Percentiles rank a stretch among this genome's conserved stretches.
These are phyloP conservation scores for Telopea speciosissima DNA, from an alignment of 177 flowering plant species.

Conservation along the genomic window DNA sequence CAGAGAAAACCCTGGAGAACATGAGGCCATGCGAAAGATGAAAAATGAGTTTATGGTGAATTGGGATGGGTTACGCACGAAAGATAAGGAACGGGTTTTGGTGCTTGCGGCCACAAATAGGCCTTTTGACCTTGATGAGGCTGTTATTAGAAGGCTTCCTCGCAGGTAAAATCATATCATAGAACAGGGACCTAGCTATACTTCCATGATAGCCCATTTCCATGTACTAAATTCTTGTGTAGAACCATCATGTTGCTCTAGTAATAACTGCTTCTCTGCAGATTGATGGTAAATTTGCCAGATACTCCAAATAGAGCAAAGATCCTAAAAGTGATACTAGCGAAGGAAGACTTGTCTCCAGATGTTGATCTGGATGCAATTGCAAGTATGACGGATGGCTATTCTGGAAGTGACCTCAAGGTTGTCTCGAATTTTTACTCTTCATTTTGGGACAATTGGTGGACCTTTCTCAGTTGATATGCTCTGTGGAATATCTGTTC, in stretches of 20 bases:
- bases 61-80: constrained; percentile 95
- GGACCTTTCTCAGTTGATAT: background rate
- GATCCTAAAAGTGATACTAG: constrained; percentile 70
- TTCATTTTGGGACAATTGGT: background rate
- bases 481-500: background rate
- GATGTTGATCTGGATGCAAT: constrained; percentile 63
- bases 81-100: constrained; percentile 74
- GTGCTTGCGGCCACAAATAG: constrained; percentile 92
- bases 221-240: background rate
- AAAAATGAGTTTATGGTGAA: constrained; percentile 95
- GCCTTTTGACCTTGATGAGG: constrained; percentile 94
- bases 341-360: constrained; percentile 70
- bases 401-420: constrained; percentile 95
- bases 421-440: constrained; percentile 20
- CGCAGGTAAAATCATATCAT: constrained; percentile 50
- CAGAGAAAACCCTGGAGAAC: constrained; percentile 84
- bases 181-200: background rate
- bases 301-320: constrained; percentile 80
- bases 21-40: constrained; percentile 96
- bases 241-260: background rate
- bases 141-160: constrained; percentile 87
- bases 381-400: constrained; percentile 84
- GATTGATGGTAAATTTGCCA: constrained; percentile 85
- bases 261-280: constrained; percentile 21
- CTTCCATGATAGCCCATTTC: background rate